Evolutionary conservation across 2,329 filamentous ascomycete species (phyloP).

Genomic region (Cordyceps pruinosa): DNA sequence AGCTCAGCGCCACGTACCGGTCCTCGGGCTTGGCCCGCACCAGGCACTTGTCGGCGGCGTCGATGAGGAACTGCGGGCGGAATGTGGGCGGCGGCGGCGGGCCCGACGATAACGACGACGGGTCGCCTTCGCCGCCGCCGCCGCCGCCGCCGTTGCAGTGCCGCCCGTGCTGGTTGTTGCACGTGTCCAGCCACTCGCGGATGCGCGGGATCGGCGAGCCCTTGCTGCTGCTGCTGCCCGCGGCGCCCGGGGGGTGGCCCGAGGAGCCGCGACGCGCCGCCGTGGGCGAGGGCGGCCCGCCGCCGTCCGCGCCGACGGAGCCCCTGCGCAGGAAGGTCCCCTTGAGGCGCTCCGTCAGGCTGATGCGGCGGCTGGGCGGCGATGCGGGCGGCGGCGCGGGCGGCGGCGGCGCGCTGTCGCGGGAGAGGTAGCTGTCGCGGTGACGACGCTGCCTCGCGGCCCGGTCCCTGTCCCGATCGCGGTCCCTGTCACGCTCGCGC

Average conservation of each 20-base stretch:
- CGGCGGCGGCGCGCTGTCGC: not conserved
- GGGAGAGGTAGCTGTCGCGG: slow-evolving; percentile 16
- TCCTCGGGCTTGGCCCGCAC: slow-evolving; percentile 33
- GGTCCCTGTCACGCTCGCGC: slow-evolving; percentile 19
- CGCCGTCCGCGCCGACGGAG: slow-evolving; percentile 19
- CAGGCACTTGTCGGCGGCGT: slow-evolving; percentile 32
- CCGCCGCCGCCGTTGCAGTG: slow-evolving; percentile 30
- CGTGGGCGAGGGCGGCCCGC: slow-evolving; percentile 25
- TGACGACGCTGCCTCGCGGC: slow-evolving; percentile 14
- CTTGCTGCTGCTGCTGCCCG: slow-evolving; percentile 18
- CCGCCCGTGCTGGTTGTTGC: slow-evolving; percentile 33
- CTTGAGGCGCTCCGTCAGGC: slow-evolving; percentile 34
- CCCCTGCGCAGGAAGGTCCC: slow-evolving; percentile 28
- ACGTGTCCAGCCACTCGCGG: slow-evolving; percentile 37
- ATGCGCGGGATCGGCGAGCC: slow-evolving; percentile 32
- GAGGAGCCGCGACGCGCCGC: not conserved
- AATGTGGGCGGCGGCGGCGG: slow-evolving; percentile 23
- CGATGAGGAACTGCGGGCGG: slow-evolving; percentile 35
- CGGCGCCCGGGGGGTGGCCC: not conserved
- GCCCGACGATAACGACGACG: too few species aligned
- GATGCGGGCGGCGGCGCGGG: slow-evolving; percentile 10
- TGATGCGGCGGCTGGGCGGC: slow-evolving; percentile 31
- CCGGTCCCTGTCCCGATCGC: slow-evolving; percentile 15
- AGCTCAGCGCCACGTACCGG: slow-evolving; percentile 39
- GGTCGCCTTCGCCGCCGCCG: too few species aligned